These are phyloP conservation scores for Purpureocillium takamizusanense DNA, from an alignment of 2,329 filamentous ascomycete genomes.

Conservation along the genomic window DNA sequence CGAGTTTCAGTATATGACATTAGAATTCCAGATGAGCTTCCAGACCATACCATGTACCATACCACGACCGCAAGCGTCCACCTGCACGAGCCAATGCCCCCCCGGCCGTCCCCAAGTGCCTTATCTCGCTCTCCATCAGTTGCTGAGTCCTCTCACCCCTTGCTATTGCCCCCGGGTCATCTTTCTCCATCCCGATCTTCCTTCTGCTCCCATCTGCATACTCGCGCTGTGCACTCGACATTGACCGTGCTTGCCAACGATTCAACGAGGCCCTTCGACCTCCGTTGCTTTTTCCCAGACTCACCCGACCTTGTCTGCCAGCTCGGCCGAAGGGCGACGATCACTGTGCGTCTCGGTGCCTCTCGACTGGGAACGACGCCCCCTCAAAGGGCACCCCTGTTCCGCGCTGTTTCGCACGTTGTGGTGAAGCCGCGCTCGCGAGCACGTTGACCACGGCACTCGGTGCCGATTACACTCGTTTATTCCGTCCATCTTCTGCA, in stretches of 20 bases:
- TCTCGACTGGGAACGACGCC: too few relatives aligned
- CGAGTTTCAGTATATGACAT: too few relatives aligned
- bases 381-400: neutral
- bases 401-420: neutral
- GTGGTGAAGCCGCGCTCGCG: neutral
- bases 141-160: neutral
- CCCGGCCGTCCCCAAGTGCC: neutral
- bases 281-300: too few relatives aligned
- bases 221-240: too few relatives aligned
- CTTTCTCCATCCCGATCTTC: neutral
- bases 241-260: too few relatives aligned
- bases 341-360: too few relatives aligned
- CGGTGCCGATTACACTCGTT: slow-evolving; percentile 7
- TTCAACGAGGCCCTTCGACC: too few relatives aligned
- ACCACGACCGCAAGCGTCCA: slow-evolving; percentile 1
- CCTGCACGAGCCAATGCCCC: too few relatives aligned
- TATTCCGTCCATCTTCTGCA: slow-evolving; percentile 6
- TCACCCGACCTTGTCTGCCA: too few relatives aligned
- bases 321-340: too few relatives aligned
- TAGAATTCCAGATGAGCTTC: too few relatives aligned
- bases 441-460: slow-evolving; percentile 1
- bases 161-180: neutral
- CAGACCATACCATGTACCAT: too few relatives aligned
- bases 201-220: neutral
- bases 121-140: neutral